A percentile compares a stretch with the other conserved stretches of the same genome.
These are phyloP conservation scores for Trichoderma orchidacearum DNA, from an alignment of 495 filamentous ascomycete species.

Conservation along the genomic window DNA sequence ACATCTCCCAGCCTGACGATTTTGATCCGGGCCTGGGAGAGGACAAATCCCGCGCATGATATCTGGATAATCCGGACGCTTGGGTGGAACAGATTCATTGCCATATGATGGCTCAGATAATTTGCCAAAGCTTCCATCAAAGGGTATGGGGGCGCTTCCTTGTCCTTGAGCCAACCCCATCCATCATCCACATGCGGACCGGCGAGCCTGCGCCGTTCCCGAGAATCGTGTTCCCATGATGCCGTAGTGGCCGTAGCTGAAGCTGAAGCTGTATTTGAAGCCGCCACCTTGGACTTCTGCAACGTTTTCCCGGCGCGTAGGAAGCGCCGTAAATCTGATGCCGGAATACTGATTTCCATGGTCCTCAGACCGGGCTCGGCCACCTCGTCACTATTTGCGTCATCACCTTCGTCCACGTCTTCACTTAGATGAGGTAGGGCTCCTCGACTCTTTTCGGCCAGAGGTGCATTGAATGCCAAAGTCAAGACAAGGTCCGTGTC, in stretches of 20 bases:
- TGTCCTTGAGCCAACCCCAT: slow-evolving; percentile 24
- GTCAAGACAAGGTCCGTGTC: slow-evolving; percentile 22
- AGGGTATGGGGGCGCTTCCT: slow-evolving; percentile 12
- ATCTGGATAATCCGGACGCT: slow-evolving; percentile 26
- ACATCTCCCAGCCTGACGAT: slow-evolving; percentile 15
- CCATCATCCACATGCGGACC: slow-evolving; percentile 27
- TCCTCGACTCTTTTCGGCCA: neutral
- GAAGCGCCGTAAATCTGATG: slow-evolving; percentile 17
- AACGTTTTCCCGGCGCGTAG: slow-evolving; percentile 7
- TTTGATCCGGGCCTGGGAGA: slow-evolving; percentile 29
- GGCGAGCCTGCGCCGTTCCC: slow-evolving; percentile 20
- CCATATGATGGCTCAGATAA: slow-evolving; percentile 26
- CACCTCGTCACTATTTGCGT: neutral
- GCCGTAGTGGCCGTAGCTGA: neutral
- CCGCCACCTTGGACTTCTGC: neutral
- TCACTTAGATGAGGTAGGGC: neutral
- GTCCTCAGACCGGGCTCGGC: slow-evolving; percentile 19
- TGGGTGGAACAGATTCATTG: slow-evolving; percentile 29
- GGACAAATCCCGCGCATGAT: slow-evolving; percentile 29
- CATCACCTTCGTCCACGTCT: neutral
- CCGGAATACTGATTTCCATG: slow-evolving; percentile 28
- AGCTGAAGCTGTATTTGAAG: neutral
- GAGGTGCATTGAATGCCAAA: slow-evolving; percentile 23
- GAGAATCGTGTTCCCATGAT: slow-evolving; percentile 13
- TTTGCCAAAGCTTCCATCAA: slow-evolving; percentile 27